Conservation (phyloP, 2,329 filamentous ascomycete genomes). For the Diplodia sapinea region DNA sequence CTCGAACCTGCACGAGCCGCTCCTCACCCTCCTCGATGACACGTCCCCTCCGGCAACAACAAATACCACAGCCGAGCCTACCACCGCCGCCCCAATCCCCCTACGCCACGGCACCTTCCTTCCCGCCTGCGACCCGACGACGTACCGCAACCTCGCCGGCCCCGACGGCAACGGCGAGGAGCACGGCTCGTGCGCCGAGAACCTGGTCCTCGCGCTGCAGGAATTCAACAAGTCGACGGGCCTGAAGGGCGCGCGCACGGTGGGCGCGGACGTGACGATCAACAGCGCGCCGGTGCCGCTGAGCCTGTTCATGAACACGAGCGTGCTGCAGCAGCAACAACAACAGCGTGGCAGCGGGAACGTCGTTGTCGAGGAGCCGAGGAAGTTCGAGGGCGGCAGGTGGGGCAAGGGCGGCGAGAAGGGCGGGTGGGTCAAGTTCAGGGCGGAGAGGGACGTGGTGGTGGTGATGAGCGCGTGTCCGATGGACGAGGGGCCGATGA, state of each 20-base stretch:
- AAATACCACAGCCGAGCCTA: slow-evolving; percentile 44
- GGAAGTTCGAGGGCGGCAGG: slow-evolving; percentile 26
- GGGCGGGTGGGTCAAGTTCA: slow-evolving; percentile 43
- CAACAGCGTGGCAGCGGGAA: not conserved
- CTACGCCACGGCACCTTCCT: slow-evolving; percentile 56
- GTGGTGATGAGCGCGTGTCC: slow-evolving; percentile 48
- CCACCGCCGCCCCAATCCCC: slow-evolving; percentile 41
- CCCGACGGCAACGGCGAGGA: slow-evolving; percentile 51
- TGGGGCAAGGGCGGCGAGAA: slow-evolving; percentile 39
- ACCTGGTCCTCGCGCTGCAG: slow-evolving; percentile 56
- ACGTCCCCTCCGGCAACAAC: slow-evolving; percentile 40
- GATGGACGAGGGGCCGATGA: slow-evolving; percentile 46
- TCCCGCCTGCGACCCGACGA: slow-evolving; percentile 54
- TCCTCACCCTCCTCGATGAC: slow-evolving; percentile 55
- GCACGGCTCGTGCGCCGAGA: slow-evolving; percentile 57
- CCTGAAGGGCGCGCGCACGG: slow-evolving; percentile 53
- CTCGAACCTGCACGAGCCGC: slow-evolving; percentile 54
- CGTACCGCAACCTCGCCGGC: slow-evolving; percentile 46
- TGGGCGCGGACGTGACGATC: slow-evolving; percentile 56
- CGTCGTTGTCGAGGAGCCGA: slow-evolving; percentile 42
- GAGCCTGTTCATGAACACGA: slow-evolving; percentile 51
- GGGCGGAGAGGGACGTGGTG: slow-evolving; percentile 46
- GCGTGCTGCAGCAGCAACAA: slow-evolving; percentile 24
- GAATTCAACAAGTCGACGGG: slow-evolving; percentile 55
- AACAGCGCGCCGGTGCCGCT: slow-evolving; percentile 55